These are phyloP conservation scores for Aspergillus japonicus DNA, from an alignment of 2,329 filamentous ascomycete genomes.

Conservation along the genomic window DNA sequence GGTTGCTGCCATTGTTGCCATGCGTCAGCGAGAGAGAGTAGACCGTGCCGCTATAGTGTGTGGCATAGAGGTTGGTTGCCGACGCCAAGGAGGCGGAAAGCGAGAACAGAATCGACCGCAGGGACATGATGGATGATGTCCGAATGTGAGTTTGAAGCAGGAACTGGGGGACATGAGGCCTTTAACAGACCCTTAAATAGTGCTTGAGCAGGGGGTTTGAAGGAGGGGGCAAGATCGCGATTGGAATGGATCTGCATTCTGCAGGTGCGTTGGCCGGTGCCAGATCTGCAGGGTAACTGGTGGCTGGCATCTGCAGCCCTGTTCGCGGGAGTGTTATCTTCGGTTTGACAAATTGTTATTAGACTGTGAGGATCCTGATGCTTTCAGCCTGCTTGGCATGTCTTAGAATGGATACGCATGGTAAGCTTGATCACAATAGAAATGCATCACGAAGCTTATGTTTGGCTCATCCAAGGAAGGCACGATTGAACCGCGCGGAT, in stretches of 20 bases:
- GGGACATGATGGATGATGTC: conserved; percentile 1
- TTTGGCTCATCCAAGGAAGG: background rate
- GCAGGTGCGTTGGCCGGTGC: background rate
- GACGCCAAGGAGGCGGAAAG: conserved; percentile 2
- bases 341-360: background rate
- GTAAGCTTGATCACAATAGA: background rate
- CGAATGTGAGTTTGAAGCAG: background rate
- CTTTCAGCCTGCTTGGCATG: background rate
- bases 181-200: background rate
- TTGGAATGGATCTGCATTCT: conserved; percentile 9
- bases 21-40: conserved; percentile 32
- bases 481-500: background rate
- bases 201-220: background rate
- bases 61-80: conserved; percentile 33
- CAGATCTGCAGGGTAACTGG: conserved; percentile 37
- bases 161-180: background rate
- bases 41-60: conserved; percentile 40
- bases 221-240: background rate
- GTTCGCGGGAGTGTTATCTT: background rate
- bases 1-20: conserved; percentile 23
- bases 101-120: background rate
- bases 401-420: background rate
- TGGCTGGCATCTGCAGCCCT: background rate
- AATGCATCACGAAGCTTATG: background rate
- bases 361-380: background rate